phyloP scores from a whole-genome alignment of 2,329 filamentous ascomycete genomes.

The Aspergillus melleus region DNA sequence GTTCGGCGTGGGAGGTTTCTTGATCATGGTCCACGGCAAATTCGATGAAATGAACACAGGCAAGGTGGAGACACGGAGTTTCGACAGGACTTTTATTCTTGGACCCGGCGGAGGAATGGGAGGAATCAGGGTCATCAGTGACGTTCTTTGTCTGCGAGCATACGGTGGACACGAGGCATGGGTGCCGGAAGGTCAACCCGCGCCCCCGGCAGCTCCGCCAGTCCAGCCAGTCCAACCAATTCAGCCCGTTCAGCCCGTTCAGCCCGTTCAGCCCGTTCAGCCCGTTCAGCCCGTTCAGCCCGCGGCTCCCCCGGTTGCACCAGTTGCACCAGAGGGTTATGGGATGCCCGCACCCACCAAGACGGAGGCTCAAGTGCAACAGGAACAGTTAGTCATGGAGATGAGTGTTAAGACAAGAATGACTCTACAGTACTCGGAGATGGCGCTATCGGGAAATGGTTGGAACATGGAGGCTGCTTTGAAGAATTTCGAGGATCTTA shows the following conservation, averaged over 20 bases:
- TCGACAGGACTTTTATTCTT: slow-evolving; percentile 77
- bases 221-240: slow-evolving; percentile 15
- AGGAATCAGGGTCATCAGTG: slow-evolving; percentile 73
- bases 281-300: slow-evolving; percentile 11
- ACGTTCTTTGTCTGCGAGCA: slow-evolving; percentile 72
- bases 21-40: slow-evolving; percentile 78
- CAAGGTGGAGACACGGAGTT: slow-evolving; percentile 67
- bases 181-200: slow-evolving; percentile 39
- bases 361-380: slow-evolving; percentile 55
- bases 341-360: slow-evolving; percentile 45
- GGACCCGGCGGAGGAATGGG: slow-evolving; percentile 69
- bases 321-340: slow-evolving; percentile 39
- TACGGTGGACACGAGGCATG: slow-evolving; percentile 61
- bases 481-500: slow-evolving; percentile 72
- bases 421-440: slow-evolving; percentile 72
- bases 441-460: slow-evolving; percentile 75
- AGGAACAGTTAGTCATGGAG: slow-evolving; percentile 69
- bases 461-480: slow-evolving; percentile 81
- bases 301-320: slow-evolving; percentile 29
- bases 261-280: slow-evolving; percentile 19
- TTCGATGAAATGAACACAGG: slow-evolving; percentile 71
- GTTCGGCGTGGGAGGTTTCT: slow-evolving; percentile 72
- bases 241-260: slow-evolving; percentile 17
- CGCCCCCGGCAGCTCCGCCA: slow-evolving; percentile 8
- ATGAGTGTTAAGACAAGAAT: slow-evolving; percentile 77